These are phyloP conservation scores for Sporisorium exsertum DNA, from an alignment of 1,284 basidiomycete genomes.

Conservation along the genomic window DNA sequence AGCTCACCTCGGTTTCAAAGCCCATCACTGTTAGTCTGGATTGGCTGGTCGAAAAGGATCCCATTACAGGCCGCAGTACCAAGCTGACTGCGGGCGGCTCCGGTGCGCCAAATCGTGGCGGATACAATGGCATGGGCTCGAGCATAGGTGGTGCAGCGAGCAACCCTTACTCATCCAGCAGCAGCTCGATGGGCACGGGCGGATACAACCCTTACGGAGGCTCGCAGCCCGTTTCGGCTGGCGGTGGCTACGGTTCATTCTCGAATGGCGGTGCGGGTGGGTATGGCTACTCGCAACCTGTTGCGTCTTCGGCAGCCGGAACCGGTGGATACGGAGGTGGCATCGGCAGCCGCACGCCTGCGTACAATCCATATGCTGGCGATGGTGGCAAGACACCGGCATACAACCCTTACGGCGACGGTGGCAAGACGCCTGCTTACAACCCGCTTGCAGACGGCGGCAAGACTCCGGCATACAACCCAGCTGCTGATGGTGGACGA, in stretches of 20 bases:
- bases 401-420: conserved; percentile 51
- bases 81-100: conserved; percentile 37
- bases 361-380: conserved; percentile 50
- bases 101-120: conserved; percentile 18
- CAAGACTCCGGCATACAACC: conserved; percentile 65
- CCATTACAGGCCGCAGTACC: conserved; percentile 58
- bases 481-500: conserved; percentile 44
- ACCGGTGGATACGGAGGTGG: conserved; percentile 28
- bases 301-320: conserved; percentile 21
- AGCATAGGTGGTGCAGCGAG: conserved; percentile 36
- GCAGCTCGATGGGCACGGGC: conserved; percentile 23
- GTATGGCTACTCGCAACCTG: conserved; percentile 41
- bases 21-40: conserved; percentile 86
- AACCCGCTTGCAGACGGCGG: conserved; percentile 55
- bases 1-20: conserved; percentile 90
- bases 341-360: conserved; percentile 24
- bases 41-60: conserved; percentile 79
- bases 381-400: conserved; percentile 61
- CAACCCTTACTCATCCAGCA: conserved; percentile 43
- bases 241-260: conserved; percentile 27
- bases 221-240: conserved; percentile 30
- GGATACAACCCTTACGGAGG: conserved; percentile 45
- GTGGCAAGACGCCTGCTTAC: conserved; percentile 52
- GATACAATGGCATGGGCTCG: conserved; percentile 26
- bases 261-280: conserved; percentile 19